Evolutionary conservation across 768 basidiomycete genomes (phyloP).

Genomic region (Xanthoconium stramineum): DNA sequence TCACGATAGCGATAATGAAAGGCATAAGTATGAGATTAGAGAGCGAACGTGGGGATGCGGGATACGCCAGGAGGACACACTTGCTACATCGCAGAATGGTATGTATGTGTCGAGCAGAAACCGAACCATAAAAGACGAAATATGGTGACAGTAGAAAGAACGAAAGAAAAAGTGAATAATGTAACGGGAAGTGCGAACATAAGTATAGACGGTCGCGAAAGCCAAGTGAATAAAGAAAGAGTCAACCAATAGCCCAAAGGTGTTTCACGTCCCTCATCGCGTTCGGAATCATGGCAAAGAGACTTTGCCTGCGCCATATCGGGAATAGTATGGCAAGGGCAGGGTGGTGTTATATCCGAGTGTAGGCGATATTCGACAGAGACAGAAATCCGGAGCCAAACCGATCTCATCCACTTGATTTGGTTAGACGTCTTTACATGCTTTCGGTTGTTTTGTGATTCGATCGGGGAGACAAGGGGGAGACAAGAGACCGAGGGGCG

Average conservation of each 20-base stretch:
- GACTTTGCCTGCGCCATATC: slow-evolving; percentile 8
- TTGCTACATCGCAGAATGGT: slow-evolving; percentile 17
- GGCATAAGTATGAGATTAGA: slow-evolving; percentile 29
- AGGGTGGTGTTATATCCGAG: slow-evolving; percentile 11
- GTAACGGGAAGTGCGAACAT: slow-evolving; percentile 22
- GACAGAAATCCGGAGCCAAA: slow-evolving; percentile 42
- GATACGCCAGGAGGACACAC: slow-evolving; percentile 23
- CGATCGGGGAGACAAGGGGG: slow-evolving; percentile 17
- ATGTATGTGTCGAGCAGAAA: slow-evolving; percentile 31
- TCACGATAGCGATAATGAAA: slow-evolving; percentile 29
- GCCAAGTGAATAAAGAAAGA: slow-evolving; percentile 48
- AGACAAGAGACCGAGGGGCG: slow-evolving; percentile 19
- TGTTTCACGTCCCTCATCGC: slow-evolving; percentile 20
- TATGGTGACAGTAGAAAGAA: slow-evolving; percentile 18
- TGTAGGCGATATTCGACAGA: not conserved
- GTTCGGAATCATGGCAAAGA: not conserved
- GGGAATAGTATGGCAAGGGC: slow-evolving; percentile 3
- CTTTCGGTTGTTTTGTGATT: slow-evolving; percentile 33
- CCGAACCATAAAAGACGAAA: slow-evolving; percentile 32
- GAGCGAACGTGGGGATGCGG: slow-evolving; percentile 24
- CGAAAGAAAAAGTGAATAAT: slow-evolving; percentile 30
- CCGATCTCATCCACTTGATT: slow-evolving; percentile 43
- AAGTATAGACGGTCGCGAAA: slow-evolving; percentile 31
- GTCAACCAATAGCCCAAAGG: slow-evolving; percentile 65
- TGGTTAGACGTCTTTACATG: slow-evolving; percentile 29